Evolutionary conservation across 768 basidiomycete species (phyloP).

Genomic region (Lactifluus volemus): DNA sequence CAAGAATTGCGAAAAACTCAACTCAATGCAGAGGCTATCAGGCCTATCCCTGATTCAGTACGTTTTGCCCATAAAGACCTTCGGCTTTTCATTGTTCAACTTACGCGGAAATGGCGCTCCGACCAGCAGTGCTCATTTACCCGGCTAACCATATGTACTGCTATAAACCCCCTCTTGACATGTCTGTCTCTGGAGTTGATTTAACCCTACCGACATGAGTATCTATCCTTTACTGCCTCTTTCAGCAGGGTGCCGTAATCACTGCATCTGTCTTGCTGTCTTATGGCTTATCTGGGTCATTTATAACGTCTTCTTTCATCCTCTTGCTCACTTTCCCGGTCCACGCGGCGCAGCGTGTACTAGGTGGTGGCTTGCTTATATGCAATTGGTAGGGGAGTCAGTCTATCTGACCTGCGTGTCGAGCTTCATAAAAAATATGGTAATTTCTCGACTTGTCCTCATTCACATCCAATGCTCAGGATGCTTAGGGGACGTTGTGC

Average conservation of each 20-base stretch:
- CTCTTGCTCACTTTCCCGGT: constrained; percentile 11
- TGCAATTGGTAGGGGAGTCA: constrained; percentile 2
- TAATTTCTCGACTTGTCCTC: not conserved
- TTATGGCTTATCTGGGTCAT: not conserved
- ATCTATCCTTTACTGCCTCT: not conserved
- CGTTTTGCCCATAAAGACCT: too few relatives aligned
- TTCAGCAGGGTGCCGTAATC: not conserved
- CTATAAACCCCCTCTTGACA: not conserved
- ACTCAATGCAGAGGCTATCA: too few relatives aligned
- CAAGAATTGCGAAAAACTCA: too few relatives aligned
- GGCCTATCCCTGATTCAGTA: too few relatives aligned
- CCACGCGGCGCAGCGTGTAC: constrained; percentile 14
- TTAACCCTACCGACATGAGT: not conserved
- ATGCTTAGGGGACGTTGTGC: constrained; percentile 6
- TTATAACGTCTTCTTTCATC: constrained; percentile 11
- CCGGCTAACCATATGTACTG: too few relatives aligned
- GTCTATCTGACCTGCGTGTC: constrained; percentile 1
- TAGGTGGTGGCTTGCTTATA: constrained; percentile 14
- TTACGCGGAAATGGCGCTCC: too few relatives aligned
- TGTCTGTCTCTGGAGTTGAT: not conserved
- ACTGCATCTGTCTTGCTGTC: not conserved
- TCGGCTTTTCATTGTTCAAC: too few relatives aligned
- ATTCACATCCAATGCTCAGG: not conserved
- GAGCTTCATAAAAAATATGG: constrained; percentile 12
- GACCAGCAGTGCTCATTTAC: too few relatives aligned